Evolutionary conservation across 257 asterid genomes (phyloP).

Genomic region (Cordia subcordata): DNA sequence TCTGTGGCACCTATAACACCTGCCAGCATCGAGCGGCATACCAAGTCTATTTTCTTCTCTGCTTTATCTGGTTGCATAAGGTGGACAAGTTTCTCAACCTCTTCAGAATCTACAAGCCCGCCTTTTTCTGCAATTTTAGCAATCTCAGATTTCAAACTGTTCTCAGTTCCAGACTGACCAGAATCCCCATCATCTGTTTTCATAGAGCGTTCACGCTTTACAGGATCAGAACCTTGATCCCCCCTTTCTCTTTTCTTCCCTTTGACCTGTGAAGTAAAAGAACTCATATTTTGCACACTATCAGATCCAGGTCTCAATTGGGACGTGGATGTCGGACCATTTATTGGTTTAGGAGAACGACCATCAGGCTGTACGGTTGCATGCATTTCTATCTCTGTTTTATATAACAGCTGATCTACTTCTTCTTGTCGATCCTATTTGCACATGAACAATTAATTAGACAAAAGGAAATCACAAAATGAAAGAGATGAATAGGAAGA

Average conservation of each 20-base stretch:
- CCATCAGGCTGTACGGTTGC: constrained; percentile 58
- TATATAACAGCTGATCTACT: constrained; percentile 56
- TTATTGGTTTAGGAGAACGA: constrained; percentile 72
- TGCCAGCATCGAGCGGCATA: constrained; percentile 63
- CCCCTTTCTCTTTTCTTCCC: constrained; percentile 92
- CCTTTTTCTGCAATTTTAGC: constrained; percentile 70
- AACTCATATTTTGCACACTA: constrained; percentile 45
- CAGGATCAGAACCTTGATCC: constrained; percentile 53
- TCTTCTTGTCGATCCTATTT: constrained; percentile 79
- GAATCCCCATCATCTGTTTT: constrained; percentile 58
- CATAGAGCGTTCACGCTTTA: constrained; percentile 59
- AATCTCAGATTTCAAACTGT: constrained; percentile 53
- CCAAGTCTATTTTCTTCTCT: constrained; percentile 61
- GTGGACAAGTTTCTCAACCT: constrained; percentile 81
- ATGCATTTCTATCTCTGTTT: constrained; percentile 70
- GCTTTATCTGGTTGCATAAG: constrained; percentile 59
- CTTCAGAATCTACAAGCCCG: constrained; percentile 59
- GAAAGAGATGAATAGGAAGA: background rate
- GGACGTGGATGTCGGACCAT: constrained; percentile 52
- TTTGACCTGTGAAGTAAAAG: constrained; percentile 57
- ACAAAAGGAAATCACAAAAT: constrained; percentile 7
- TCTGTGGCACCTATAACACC: constrained; percentile 77
- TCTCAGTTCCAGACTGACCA: constrained; percentile 37
- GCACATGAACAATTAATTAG: constrained; percentile 2
- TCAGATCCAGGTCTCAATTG: constrained; percentile 62